Percentiles rank a stretch among this genome's conserved stretches.
Evolutionary conservation across 2,329 filamentous ascomycete genomes (phyloP).

Genomic region (Byssochlamys sp.): DNA sequence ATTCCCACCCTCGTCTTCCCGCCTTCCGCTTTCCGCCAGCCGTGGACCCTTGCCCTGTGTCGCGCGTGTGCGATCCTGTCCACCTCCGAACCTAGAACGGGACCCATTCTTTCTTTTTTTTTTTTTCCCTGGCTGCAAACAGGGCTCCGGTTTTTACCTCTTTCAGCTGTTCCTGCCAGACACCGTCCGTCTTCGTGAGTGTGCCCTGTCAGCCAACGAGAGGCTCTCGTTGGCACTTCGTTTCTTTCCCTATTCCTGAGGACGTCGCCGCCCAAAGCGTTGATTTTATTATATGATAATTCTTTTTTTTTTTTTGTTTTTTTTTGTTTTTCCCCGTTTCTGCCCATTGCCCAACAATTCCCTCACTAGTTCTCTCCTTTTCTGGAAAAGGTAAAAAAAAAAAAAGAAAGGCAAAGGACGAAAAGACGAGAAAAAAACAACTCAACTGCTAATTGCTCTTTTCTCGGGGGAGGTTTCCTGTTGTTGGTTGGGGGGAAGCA

Average conservation of each 20-base stretch:
- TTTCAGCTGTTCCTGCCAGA: not conserved
- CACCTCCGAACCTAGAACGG: not conserved
- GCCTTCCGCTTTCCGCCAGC: not conserved
- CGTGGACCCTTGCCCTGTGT: not conserved
- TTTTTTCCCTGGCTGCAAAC: not conserved
- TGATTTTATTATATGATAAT: conserved; percentile 4
- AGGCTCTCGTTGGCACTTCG: not conserved
- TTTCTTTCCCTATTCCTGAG: not conserved
- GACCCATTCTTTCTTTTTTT: not conserved
- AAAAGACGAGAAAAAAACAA: not conserved
- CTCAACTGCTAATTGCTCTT: too few species aligned
- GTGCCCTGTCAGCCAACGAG: not conserved
- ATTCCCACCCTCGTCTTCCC: not conserved
- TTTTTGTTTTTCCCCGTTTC: conserved; percentile 2
- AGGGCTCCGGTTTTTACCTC: not conserved
- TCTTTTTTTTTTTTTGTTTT: conserved; percentile 8
- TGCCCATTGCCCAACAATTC: too few species aligned
- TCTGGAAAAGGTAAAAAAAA: not conserved
- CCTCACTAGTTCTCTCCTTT: not conserved
- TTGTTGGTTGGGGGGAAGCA: too few species aligned
- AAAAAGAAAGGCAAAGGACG: not conserved
- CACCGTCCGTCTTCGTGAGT: not conserved
- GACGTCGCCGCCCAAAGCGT: not conserved
- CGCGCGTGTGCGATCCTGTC: not conserved
- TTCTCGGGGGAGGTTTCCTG: too few species aligned